Evolutionary conservation across 192 early-diverging fungal genomes (phyloP).

Genomic region (Physocladia obscura): DNA sequence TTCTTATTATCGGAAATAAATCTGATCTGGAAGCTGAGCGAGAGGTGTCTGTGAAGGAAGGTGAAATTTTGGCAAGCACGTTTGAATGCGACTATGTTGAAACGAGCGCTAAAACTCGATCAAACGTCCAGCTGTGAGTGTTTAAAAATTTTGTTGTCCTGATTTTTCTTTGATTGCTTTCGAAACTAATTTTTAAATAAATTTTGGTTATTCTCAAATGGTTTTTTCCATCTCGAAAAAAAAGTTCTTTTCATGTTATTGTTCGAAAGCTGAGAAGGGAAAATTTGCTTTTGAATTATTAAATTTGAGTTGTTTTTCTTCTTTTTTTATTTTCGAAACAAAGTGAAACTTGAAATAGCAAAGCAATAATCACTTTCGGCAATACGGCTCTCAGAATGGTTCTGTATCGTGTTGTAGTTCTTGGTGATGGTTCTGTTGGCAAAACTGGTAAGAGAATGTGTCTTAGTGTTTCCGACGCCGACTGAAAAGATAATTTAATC

Average conservation of each 20-base stretch:
- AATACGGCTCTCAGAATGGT: conserved; percentile 1
- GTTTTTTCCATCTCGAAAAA: too few species aligned
- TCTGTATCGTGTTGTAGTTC: conserved; percentile 48
- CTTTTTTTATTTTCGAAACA: too few species aligned
- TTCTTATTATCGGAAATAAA: conserved; percentile 65
- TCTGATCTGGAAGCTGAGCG: conserved; percentile 67
- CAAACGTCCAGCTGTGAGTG: conserved; percentile 97
- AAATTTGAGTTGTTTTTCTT: too few species aligned
- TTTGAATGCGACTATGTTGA: conserved; percentile 86
- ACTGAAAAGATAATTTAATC: not conserved
- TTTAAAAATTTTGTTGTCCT: too few species aligned
- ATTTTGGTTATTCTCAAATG: too few species aligned
- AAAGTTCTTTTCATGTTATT: too few species aligned
- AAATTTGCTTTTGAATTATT: too few species aligned
- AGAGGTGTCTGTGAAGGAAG: conserved; percentile 82
- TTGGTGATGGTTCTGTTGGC: conserved; percentile 53
- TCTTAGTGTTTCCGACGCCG: not conserved
- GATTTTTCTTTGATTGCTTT: too few species aligned
- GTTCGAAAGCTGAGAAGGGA: too few species aligned
- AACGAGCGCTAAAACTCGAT: conserved; percentile 82
- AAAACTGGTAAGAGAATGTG: conserved; percentile 41
- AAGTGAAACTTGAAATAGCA: too few species aligned
- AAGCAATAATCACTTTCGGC: too few species aligned
- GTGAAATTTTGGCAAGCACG: conserved; percentile 70
- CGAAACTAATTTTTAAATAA: too few species aligned